Base-by-base conservation (phyloP, 805 yeast genomes). In the Metschnikowia lochheadii region DNA sequence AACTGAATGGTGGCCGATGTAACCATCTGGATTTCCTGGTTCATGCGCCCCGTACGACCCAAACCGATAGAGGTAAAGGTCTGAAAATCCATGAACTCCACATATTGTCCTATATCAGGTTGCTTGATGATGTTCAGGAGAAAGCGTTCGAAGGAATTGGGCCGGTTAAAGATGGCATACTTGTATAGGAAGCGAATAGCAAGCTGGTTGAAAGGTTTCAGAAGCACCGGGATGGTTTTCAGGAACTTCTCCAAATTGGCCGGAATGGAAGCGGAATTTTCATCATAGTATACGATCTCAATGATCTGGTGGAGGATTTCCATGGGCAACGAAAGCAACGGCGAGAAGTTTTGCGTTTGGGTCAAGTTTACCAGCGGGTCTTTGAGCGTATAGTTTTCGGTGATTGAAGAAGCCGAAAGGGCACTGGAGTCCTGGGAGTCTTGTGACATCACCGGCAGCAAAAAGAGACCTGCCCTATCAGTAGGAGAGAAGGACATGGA, bases 11-110 rank as follows among this genome's bases (percentile, higher is more conserved):
- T 90, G 26, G 72, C 70, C 38, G 84, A 75, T 0, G 96, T 90
- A 38, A 90, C 89, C 87, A 88, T 87, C 67, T 90, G 95, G 58
- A 90, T 90, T 67, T 87, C 95, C 66, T 81, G 84, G 68, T 87
- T 91, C 96, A 90, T 90, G 58, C 85, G 79, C 10, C 87, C 89
- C 0, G 97, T 87, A 56, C 97, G 75, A 2, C 97, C 97, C 44
- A 90, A 75, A 0, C 97, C 97, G 44, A 91, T 83, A 0, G 92
- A 84, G 1, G 97, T 89, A 66, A 90, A 85, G 58, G 87, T 92
- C 61, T 87, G 87, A 60, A 90, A 91, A 69, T 90, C 97, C 58
- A 91, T 78, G 47, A 84, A 82, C 58, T 83, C 82, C 18, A 88
- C 92, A 55, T 78, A 80, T 52, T 75, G 79, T 15, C 85, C 84